Percentiles rank a stretch among this genome's conserved stretches.
phyloP scores from a whole-genome alignment of 345 rosid genomes.

The Euphorbia peplus region DNA sequence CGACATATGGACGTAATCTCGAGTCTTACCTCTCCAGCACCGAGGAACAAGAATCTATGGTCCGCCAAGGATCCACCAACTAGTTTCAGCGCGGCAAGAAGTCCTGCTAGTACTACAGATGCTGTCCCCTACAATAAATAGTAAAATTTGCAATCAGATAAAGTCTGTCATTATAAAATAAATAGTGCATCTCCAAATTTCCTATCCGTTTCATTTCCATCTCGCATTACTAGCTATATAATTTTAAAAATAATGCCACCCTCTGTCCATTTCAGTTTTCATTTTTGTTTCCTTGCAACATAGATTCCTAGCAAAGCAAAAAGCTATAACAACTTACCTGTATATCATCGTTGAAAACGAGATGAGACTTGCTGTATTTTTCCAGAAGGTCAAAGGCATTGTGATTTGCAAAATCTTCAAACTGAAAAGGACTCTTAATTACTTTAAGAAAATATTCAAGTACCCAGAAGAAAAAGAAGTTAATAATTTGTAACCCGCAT shows the following conservation, averaged over 20 bases:
- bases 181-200: too few relatives aligned
- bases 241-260: too few relatives aligned
- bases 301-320: background rate
- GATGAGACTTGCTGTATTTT: slow-evolving; percentile 70
- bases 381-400: slow-evolving; percentile 81
- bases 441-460: background rate
- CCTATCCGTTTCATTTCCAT: too few relatives aligned
- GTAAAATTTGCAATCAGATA: background rate
- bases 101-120: slow-evolving; percentile 86
- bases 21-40: slow-evolving; percentile 87
- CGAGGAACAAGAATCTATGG: slow-evolving; percentile 84
- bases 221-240: too few relatives aligned
- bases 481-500: background rate
- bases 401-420: slow-evolving; percentile 99
- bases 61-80: slow-evolving; percentile 62
- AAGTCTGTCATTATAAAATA: background rate
- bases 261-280: too few relatives aligned
- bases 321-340: slow-evolving; percentile 43
- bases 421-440: slow-evolving; percentile 41
- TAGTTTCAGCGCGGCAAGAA: slow-evolving; percentile 73
- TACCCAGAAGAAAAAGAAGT: background rate
- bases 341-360: slow-evolving; percentile 95
- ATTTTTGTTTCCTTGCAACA: too few relatives aligned
- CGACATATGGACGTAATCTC: background rate
- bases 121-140: slow-evolving; percentile 72